Percentiles rank a stretch among this genome's conserved stretches.
phyloP scores from a whole-genome alignment of 139 green algal genomes.

The Auxenochlorella protothecoides region DNA sequence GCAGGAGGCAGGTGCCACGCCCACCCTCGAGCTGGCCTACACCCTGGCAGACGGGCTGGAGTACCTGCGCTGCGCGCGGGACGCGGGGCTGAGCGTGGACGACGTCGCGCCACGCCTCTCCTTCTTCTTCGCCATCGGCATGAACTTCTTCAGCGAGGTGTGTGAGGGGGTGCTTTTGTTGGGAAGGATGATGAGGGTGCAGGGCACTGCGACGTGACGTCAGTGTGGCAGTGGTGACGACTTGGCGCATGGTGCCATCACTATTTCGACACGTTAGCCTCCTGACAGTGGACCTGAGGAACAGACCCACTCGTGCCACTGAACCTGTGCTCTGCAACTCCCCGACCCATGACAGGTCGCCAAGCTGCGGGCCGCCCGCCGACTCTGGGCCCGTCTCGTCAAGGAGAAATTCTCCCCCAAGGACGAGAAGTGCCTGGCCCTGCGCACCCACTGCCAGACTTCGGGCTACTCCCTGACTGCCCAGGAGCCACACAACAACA shows the following conservation, averaged over 20 bases:
- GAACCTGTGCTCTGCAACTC: too few relatives aligned
- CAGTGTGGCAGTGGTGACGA: too few relatives aligned
- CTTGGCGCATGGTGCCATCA: too few relatives aligned
- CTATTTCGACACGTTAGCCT: too few relatives aligned
- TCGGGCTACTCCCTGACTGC: constrained; percentile 37
- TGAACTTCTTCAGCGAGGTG: constrained; percentile 59
- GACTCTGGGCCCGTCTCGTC: constrained; percentile 51
- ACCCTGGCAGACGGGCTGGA: constrained; percentile 61
- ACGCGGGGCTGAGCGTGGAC: constrained; percentile 45
- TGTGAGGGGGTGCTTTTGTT: neutral
- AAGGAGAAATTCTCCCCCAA: constrained; percentile 27
- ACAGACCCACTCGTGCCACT: too few relatives aligned
- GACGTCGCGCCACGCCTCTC: constrained; percentile 31
- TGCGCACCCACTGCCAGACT: constrained; percentile 60
- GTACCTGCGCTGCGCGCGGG: constrained; percentile 46
- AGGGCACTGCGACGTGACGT: too few relatives aligned
- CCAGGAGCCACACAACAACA: constrained; percentile 45
- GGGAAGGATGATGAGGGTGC: too few relatives aligned
- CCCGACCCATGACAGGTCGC: constrained; percentile 10
- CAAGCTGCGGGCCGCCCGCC: constrained; percentile 52
- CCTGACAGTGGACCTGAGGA: too few relatives aligned
- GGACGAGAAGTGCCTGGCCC: constrained; percentile 39
- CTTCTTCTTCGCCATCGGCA: constrained; percentile 55
- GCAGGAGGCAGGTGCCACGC: constrained; percentile 46
- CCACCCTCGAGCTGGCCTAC: constrained; percentile 47